Evolutionary conservation across 2,329 filamentous ascomycete genomes (phyloP).

Genomic region (Phoma herbarum): DNA sequence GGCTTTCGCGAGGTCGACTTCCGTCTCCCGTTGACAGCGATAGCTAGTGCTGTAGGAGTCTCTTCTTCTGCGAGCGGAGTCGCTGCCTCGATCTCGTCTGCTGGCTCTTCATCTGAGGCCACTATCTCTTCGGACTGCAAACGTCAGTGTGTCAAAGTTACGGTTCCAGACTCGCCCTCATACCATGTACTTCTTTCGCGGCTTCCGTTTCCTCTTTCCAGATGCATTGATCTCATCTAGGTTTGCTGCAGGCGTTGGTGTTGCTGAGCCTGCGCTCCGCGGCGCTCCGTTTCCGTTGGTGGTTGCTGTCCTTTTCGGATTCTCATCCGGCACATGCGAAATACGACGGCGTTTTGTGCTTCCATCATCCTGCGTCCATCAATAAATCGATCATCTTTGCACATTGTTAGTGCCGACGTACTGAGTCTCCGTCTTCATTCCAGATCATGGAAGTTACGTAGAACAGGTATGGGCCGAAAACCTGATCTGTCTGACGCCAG

Average conservation of each 20-base stretch:
- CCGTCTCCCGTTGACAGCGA: conserved; percentile 32
- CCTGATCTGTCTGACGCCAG: conserved; percentile 41
- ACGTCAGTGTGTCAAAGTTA: conserved; percentile 21
- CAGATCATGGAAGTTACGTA: conserved; percentile 41
- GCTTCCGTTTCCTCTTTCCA: conserved; percentile 42
- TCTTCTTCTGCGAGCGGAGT: conserved; percentile 17
- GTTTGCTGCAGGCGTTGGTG: conserved; percentile 26
- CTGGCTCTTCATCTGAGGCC: conserved; percentile 38
- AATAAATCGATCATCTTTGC: conserved; percentile 19
- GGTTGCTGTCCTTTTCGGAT: conserved; percentile 38
- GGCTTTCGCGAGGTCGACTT: conserved; percentile 39
- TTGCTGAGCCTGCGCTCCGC: conserved; percentile 28
- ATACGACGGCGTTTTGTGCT: conserved; percentile 27
- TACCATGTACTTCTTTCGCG: conserved; percentile 43
- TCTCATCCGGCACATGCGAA: conserved; percentile 32
- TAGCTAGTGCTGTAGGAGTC: conserved; percentile 23
- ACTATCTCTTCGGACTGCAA: conserved; percentile 43
- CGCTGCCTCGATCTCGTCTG: conserved; percentile 29
- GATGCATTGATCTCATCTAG: conserved; percentile 33
- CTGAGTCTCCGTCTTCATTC: conserved; percentile 41
- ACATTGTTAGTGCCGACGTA: conserved; percentile 26
- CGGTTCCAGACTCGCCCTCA: conserved; percentile 3
- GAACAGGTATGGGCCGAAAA: conserved; percentile 42
- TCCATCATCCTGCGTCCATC: conserved; percentile 41
- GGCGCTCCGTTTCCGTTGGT: conserved; percentile 37